Evolutionary conservation across 2,329 filamentous ascomycete species (phyloP), one percentile per base, ranked within the genome.

Genomic region (Epichloe brachyelytri): DNA sequence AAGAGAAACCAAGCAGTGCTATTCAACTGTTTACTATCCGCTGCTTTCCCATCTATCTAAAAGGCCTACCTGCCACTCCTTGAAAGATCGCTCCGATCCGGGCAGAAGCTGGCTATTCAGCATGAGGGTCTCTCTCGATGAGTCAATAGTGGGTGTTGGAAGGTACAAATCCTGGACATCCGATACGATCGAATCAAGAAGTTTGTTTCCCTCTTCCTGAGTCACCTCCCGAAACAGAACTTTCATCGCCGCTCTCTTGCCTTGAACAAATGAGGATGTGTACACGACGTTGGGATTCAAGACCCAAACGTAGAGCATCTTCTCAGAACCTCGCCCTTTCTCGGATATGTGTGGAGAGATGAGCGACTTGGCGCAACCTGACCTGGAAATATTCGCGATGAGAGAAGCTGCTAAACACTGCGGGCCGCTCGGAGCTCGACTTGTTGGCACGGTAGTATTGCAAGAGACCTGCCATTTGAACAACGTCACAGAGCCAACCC

Each of bases 51-150:
- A 70, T 47, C 65, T 60, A 43, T 76, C 72, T 53, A 88, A 60
- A 17, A 88, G 62, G 2, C 81, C 82, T 5, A 88, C 80, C 26
- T 74, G 73, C 83, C 83, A 88, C n/a, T 75, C 77, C 60, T 78
- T 72, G 56, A 86, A 85, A 30, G 58, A 67, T 51, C 79, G 71
- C 53, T 83, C 78, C 8, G 68, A 68, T 0, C 57, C 61, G 1
- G 84, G 83, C 8, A 88, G 61, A 15, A 80, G 60, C 3, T 54
- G 41, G 37, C 72, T 77, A 56, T 76, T 81, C 7, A 59, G 60
- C 11, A 68, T 60, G 26, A 88, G 65, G 10, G 63, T 66, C 5
- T 59, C 54, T 1, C 63, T 57, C 6, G 83, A 63, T 33, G 68
- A 66, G 5, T 62, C 52, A 30, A 83, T 77, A 4, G 78, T 71